Evolutionary conservation across 108 stramenopile species (phyloP).

Genomic region (Stephanodiscus triporus): DNA sequence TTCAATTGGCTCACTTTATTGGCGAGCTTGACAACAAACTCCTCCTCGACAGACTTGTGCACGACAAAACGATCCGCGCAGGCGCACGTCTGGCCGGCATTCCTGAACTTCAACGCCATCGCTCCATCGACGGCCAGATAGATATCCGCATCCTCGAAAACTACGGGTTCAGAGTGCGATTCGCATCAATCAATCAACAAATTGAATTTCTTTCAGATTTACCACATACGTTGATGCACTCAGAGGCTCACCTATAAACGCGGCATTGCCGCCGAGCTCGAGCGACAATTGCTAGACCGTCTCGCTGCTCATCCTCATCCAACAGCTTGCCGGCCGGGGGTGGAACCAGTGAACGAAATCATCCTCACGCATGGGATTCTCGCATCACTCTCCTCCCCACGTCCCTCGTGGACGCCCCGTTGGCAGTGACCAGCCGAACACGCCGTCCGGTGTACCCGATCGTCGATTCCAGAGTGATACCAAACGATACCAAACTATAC

Average conservation of each 20-base stretch:
- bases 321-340: slow-evolving; percentile 87
- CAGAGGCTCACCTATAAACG: slow-evolving; percentile 52
- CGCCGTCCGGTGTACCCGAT: slow-evolving; percentile 81
- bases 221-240: too few species aligned
- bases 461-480: too few species aligned
- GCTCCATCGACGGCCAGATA: slow-evolving; percentile 83
- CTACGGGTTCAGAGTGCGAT: slow-evolving; percentile 55
- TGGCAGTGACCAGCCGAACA: slow-evolving; percentile 76
- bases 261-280: slow-evolving; percentile 93
- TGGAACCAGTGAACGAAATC: slow-evolving; percentile 94
- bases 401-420: slow-evolving; percentile 45
- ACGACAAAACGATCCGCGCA: slow-evolving; percentile 92
- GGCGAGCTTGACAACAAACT: slow-evolving; percentile 65
- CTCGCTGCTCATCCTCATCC: slow-evolving; percentile 55
- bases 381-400: slow-evolving; percentile 79
- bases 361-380: slow-evolving; percentile 77
- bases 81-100: slow-evolving; percentile 95
- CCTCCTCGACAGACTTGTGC: slow-evolving; percentile 74
- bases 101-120: slow-evolving; percentile 87
- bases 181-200: too few species aligned
- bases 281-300: slow-evolving; percentile 85
- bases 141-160: slow-evolving; percentile 92
- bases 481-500: too few species aligned
- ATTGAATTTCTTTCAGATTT: too few species aligned
- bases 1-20: slow-evolving; percentile 46